phyloP scores from a whole-genome alignment of 768 basidiomycete genomes.

The Tremella fuciformis region DNA sequence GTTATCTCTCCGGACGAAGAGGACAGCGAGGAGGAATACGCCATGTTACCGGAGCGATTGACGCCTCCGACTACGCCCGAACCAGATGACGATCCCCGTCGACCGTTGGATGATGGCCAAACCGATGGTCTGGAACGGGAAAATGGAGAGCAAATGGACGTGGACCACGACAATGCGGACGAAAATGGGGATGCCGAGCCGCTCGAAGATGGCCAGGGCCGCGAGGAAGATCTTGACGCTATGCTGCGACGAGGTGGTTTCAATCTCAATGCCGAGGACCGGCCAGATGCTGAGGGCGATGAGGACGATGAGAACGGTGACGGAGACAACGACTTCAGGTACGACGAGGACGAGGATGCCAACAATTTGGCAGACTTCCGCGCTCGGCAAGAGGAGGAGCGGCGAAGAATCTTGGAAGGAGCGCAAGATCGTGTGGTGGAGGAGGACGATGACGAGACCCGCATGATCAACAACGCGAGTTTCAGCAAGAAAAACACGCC shows the following conservation, averaged over 20 bases:
- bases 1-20: slow-evolving; percentile 32
- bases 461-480: slow-evolving; percentile 31
- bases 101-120: slow-evolving; percentile 5
- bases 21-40: slow-evolving; percentile 38
- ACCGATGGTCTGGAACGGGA: neutral
- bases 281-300: slow-evolving; percentile 13
- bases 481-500: slow-evolving; percentile 19
- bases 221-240: slow-evolving; percentile 4
- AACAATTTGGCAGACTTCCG: slow-evolving; percentile 1
- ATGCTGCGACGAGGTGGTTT: neutral
- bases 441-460: slow-evolving; percentile 36
- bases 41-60: slow-evolving; percentile 31
- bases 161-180: slow-evolving; percentile 22
- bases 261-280: neutral
- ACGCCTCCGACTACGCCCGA: slow-evolving; percentile 31
- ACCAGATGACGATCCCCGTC: slow-evolving; percentile 14
- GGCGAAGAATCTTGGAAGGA: slow-evolving; percentile 10
- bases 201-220: neutral
- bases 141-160: slow-evolving; percentile 16
- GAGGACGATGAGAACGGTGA: slow-evolving; percentile 15
- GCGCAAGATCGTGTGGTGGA: slow-evolving; percentile 14
- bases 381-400: neutral
- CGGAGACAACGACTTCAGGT: slow-evolving; percentile 15
- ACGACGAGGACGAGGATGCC: slow-evolving; percentile 14
- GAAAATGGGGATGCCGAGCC: slow-evolving; percentile 15